These are phyloP conservation scores for Achlya hypogyna DNA, from an alignment of 352 stramenopile genomes.

Conservation along the genomic window DNA sequence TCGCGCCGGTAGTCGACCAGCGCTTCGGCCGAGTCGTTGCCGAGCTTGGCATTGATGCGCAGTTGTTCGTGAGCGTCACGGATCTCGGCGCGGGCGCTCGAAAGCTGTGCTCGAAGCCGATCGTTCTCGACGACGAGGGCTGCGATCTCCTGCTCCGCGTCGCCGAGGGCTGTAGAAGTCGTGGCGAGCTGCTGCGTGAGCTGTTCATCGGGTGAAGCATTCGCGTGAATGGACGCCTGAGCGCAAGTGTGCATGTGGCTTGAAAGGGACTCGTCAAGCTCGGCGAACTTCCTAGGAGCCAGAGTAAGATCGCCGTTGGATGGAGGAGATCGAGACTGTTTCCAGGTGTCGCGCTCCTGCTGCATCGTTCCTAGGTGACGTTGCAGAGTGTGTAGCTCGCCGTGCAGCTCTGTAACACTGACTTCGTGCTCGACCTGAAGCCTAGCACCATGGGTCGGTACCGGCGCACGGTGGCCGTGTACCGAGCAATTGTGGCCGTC, in stretches of 20 bases:
- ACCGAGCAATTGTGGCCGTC: constrained; percentile 47
- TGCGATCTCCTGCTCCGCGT: neutral
- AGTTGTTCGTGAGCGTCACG: neutral
- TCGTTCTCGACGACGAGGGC: neutral
- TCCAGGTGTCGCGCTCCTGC: constrained; percentile 53
- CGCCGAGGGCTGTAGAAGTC: neutral
- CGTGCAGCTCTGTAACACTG: constrained; percentile 45
- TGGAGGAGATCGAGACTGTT: constrained; percentile 12
- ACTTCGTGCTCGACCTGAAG: constrained; percentile 67
- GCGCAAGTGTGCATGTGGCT: too few species aligned
- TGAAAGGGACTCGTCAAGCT: constrained; percentile 35
- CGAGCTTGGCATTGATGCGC: neutral
- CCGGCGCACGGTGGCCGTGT: neutral
- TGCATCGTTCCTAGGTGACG: constrained; percentile 50
- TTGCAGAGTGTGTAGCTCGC: constrained; percentile 49
- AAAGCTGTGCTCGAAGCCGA: neutral
- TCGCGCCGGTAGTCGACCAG: neutral
- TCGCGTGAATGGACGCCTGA: neutral
- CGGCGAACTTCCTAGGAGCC: constrained; percentile 38
- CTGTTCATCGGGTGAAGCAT: neutral
- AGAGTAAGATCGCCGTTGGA: neutral
- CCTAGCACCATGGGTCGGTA: neutral
- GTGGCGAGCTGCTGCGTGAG: neutral
- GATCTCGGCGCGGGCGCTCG: neutral
- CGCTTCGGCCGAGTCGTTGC: neutral